A percentile compares a stretch with the other conserved stretches of the same genome.
phyloP scores from a whole-genome alignment of 192 early-diverging fungal genomes.

The Entomortierella beljakovae region DNA sequence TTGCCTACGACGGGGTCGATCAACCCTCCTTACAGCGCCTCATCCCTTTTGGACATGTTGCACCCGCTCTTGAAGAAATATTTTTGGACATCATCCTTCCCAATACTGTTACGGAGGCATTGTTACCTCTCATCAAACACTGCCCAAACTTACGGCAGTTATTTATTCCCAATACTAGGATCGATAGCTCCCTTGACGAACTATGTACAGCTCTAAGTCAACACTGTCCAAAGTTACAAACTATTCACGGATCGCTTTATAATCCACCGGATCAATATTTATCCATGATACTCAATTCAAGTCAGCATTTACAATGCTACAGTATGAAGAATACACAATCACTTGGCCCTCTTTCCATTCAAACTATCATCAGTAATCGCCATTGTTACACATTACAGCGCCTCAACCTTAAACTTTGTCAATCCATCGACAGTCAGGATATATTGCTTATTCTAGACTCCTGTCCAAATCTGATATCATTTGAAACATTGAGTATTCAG shows the following conservation, averaged over 20 bases:
- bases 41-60: not conserved
- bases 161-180: not conserved
- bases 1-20: not conserved
- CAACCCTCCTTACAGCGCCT: not conserved
- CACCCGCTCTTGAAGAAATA: conserved; percentile 5
- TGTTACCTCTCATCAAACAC: not conserved
- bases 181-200: not conserved
- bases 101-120: not conserved
- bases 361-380: not conserved
- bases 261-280: not conserved
- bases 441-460: conserved; percentile 22
- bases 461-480: conserved; percentile 20
- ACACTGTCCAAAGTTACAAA: conserved; percentile 7
- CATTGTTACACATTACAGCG: conserved; percentile 19
- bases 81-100: not conserved
- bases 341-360: not conserved
- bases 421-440: conserved; percentile 10
- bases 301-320: not conserved
- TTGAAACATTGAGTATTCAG: not conserved
- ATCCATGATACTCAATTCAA: conserved; percentile 5
- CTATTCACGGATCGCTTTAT: not conserved
- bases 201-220: not conserved
- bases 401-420: conserved; percentile 7
- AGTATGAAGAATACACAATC: not conserved
- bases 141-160: conserved; percentile 22